Evolutionary conservation across 2,329 filamentous ascomycete genomes (phyloP), one percentile per base, ranked within the genome.

Genomic region (Cyanodermella asteris): DNA sequence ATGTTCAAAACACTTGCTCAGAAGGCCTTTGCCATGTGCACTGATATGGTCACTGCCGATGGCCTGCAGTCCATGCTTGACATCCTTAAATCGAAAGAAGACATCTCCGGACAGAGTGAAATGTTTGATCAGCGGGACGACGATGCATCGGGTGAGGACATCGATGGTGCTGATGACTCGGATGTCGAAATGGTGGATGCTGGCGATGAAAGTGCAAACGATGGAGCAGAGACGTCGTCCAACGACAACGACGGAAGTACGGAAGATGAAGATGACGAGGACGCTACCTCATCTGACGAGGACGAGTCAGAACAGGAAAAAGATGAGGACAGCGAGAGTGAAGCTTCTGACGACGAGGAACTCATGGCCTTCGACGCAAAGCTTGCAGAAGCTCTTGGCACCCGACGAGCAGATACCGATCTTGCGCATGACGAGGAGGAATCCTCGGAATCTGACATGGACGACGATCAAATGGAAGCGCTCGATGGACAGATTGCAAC

Each of bases 391-490:
- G 74, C 82, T 3, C 64, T 91, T 3, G 71, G 76, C 20, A 82
- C 72, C 27, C 72, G 73, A 23, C 49, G 49, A 12, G 48, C 51
- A 13, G 52, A 59, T 13, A 64, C 72, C 41, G 62, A 69, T 28
- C 34, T 45, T 26, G 63, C 69, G 32, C 50, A 48, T 10, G 55
- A 59, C 2, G 61, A 60, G 2, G 60, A 61, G 1, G 67, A 67
- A 16, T 62, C 62, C 7, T 58, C 57, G 8, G 64, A 64, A 31
- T 69, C 64, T 3, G 78, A 91, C 47, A 91, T 97, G 81, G 74
- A 80, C 32, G 84, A 94, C 49, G 81, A 84, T 11, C 74, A 91
- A 43, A 94, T 94, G 87, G 71, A 91, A 51, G 71, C 71, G 4
- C 56, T 94, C 10, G 84, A 94, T 39, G 64, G 64, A 7, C 73